Evolutionary conservation across 805 yeast genomes (phyloP), one percentile per base, ranked within the genome.

Genomic region (Kazachstania bromeliacearum): DNA sequence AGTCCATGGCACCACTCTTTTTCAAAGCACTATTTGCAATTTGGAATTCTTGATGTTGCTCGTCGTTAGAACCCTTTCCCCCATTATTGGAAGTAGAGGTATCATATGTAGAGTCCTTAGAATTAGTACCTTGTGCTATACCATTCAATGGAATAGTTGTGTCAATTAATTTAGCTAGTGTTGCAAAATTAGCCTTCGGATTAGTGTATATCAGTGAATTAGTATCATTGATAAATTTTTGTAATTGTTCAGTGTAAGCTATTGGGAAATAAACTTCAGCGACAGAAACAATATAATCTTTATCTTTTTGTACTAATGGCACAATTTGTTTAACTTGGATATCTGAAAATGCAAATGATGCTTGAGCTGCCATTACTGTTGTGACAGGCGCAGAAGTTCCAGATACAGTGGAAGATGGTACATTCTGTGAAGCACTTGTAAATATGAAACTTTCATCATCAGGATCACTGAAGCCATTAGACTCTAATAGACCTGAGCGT

Each of bases 211-310:
- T 55, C 17, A 48, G 39, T 3, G 95, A 83, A n/a, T 35, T 19
- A 4, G 15, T 8, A 37, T 67, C 62, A 33, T 81, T 77, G 29
- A 89, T 57, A 26, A 67, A 57, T 13, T 59, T 59, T 40, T 73
- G 72, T 43, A 89, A 65, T 0, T 63, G 54, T 1, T 56, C 47
- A 13, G 83, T 69, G 21, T 69, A 60, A 9, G 59, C 55, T 8
- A 62, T 55, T 16, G 95, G 95, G 63, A 85, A 80, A 55, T 82
- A 85, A 37, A 85, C 80, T 55, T 81, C 81, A 5, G 96, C 97
- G 42, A 88, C 83, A 0, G 96, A 82, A 37, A 84, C 84, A 41
- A 85, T 71, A 58, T 85, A 89, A 33, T 65, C 66, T 34, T 66
- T 67, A 10, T 60, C 61, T 1, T 64, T 38, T 5, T 21, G 28